Percentiles rank a stretch among this genome's conserved stretches.
Evolutionary conservation across 1,284 basidiomycete genomes (phyloP).

Genomic region (Ganoderma sp.): DNA sequence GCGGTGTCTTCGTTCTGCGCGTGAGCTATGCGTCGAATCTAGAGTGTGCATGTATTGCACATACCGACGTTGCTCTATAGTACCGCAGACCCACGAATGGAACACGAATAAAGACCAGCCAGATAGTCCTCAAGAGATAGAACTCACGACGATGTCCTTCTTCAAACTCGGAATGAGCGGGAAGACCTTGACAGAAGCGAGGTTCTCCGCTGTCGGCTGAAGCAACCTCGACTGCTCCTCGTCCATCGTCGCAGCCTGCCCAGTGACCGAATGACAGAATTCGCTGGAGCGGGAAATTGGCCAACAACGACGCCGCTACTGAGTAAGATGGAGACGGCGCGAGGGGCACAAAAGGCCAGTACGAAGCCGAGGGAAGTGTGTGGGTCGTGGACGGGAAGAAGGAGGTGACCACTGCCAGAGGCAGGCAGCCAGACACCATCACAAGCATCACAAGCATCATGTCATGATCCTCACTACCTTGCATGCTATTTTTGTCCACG

Average conservation of each 20-base stretch:
- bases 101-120: background rate
- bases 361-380: background rate
- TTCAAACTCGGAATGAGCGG: conserved; percentile 75
- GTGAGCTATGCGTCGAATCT: conserved; percentile 12
- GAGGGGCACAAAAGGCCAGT: background rate
- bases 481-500: background rate
- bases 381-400: background rate
- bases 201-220: conserved; percentile 59
- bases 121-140: background rate
- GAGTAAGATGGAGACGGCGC: background rate
- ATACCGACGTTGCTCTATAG: conserved; percentile 58
- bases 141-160: conserved; percentile 68
- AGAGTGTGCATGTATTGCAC: conserved; percentile 13
- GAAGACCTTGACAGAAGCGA: conserved; percentile 73
- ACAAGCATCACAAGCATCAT: too few relatives aligned
- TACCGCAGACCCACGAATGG: conserved; percentile 19
- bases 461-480: background rate
- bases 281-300: background rate
- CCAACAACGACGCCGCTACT: background rate
- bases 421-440: background rate
- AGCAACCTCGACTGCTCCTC: conserved; percentile 47
- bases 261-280: background rate
- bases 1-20: conserved; percentile 63
- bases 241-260: conserved; percentile 31
- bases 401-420: background rate